phyloP scores from a whole-genome alignment of 1,284 basidiomycete species.

The Porogramme epimiltina region DNA sequence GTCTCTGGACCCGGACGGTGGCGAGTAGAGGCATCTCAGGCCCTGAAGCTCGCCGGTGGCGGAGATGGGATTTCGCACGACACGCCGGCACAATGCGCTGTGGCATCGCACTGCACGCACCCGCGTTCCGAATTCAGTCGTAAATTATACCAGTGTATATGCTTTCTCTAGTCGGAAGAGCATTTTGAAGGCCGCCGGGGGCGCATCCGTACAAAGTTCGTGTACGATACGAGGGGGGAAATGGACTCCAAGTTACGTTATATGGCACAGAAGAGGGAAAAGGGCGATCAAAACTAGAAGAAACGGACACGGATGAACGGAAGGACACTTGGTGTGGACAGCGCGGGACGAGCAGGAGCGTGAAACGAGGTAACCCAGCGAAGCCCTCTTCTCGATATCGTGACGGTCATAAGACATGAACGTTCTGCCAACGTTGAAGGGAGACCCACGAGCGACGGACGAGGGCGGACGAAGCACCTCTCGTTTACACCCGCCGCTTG shows the following conservation, averaged over 20 bases:
- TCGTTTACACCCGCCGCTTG: conserved; percentile 73
- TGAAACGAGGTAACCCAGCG: conserved; percentile 25
- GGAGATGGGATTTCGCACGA: too few relatives aligned
- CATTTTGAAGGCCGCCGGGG: conserved; percentile 24
- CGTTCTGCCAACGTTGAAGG: conserved; percentile 35
- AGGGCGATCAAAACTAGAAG: conserved; percentile 15
- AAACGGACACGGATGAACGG: conserved; percentile 13
- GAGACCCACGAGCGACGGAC: conserved; percentile 23
- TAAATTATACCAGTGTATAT: conserved; percentile 25
- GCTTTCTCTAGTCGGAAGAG: conserved; percentile 25
- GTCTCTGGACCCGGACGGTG: too few relatives aligned
- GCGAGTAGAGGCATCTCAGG: too few relatives aligned
- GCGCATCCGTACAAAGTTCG: conserved; percentile 18
- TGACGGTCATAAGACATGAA: conserved; percentile 44
- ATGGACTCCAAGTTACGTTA: conserved; percentile 27
- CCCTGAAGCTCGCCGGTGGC: too few relatives aligned
- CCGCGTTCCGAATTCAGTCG: conserved; percentile 11
- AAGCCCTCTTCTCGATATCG: conserved; percentile 33
- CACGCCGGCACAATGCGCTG: too few relatives aligned
- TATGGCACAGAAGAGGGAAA: conserved; percentile 27
- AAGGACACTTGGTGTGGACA: conserved; percentile 23
- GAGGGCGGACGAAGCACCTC: conserved; percentile 13
- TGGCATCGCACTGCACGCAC: background rate
- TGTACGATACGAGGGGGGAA: conserved; percentile 19
- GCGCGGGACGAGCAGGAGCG: conserved; percentile 23